These are phyloP conservation scores for Globisporangium nunn DNA, from an alignment of 352 stramenopile species.

Conservation along the genomic window DNA sequence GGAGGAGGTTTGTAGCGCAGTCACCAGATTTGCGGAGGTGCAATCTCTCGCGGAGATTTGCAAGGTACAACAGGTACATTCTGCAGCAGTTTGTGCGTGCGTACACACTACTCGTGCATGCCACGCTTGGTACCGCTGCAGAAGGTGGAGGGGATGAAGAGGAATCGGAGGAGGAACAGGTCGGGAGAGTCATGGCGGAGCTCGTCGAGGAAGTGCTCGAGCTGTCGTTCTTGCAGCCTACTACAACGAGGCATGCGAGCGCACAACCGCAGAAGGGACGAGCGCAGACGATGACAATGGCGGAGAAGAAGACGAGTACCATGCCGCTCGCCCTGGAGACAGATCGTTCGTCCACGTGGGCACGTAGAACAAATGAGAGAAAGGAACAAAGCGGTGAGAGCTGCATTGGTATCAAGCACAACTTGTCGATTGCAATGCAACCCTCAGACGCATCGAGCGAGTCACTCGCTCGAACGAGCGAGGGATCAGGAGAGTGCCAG, in stretches of 20 bases:
- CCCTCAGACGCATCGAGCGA: not conserved
- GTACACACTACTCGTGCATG: constrained; percentile 53
- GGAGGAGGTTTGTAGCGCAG: too few species aligned
- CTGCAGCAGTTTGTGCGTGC: constrained; percentile 73
- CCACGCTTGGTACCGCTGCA: constrained; percentile 7
- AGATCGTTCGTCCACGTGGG: not conserved
- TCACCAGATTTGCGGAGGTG: too few species aligned
- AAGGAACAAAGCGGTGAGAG: not conserved
- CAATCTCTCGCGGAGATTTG: too few species aligned
- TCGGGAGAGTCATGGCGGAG: constrained; percentile 5
- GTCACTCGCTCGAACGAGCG: too few species aligned
- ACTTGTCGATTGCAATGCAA: not conserved
- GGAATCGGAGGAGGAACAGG: too few species aligned
- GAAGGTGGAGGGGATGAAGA: not conserved
- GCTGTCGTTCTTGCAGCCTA: constrained; percentile 9
- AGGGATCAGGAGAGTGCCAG: too few species aligned
- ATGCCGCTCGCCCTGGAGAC: not conserved
- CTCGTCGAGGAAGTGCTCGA: constrained; percentile 10
- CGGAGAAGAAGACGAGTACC: not conserved
- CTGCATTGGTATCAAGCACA: not conserved
- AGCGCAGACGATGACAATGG: not conserved
- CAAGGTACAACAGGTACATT: constrained; percentile 87
- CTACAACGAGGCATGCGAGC: not conserved
- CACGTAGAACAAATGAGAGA: not conserved
- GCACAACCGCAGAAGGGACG: too few species aligned